Evolutionary conservation across 116 monocot genomes (phyloP).

Genomic region (Thalassia testudinum): DNA sequence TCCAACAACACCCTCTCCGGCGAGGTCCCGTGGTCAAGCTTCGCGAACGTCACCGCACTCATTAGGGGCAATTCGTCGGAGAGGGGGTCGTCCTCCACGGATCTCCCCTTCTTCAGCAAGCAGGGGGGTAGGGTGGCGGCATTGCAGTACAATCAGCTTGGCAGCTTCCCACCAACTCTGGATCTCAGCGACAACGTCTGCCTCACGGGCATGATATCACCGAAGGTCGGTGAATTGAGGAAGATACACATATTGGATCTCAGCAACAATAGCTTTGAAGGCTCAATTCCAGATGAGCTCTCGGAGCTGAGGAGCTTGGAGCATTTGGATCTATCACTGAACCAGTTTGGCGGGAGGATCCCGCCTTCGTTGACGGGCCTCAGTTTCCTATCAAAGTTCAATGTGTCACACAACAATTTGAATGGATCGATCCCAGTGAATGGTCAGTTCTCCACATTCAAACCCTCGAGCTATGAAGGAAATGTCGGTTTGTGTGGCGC

Average conservation of each 20-base stretch:
- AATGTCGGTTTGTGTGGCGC: slow-evolving; percentile 28
- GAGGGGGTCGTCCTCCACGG: slow-evolving; percentile 5
- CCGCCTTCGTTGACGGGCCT: slow-evolving; percentile 31
- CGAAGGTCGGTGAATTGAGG: slow-evolving; percentile 20
- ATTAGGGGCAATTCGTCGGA: slow-evolving; percentile 14
- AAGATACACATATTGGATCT: slow-evolving; percentile 30
- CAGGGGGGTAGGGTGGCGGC: slow-evolving; percentile 15
- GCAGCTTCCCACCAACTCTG: slow-evolving; percentile 44
- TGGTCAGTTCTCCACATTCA: slow-evolving; percentile 46
- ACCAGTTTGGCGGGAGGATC: slow-evolving; percentile 34
- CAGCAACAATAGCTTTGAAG: slow-evolving; percentile 24
- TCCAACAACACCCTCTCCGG: slow-evolving; percentile 65
- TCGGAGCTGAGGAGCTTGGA: slow-evolving; percentile 35
- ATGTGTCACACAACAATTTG: slow-evolving; percentile 39
- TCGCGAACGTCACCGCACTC: slow-evolving; percentile 37
- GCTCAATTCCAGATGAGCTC: slow-evolving; percentile 26
- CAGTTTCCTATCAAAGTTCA: slow-evolving; percentile 35
- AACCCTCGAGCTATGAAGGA: slow-evolving; percentile 16
- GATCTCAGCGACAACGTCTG: slow-evolving; percentile 22
- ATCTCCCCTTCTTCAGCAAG: slow-evolving; percentile 38
- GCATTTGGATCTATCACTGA: slow-evolving; percentile 31
- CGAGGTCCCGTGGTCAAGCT: slow-evolving; percentile 30
- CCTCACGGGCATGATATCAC: slow-evolving; percentile 27
- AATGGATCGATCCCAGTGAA: slow-evolving; percentile 24
- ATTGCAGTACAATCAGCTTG: slow-evolving; percentile 36